Evolutionary conservation across 192 early-diverging fungal genomes (phyloP).

Genomic region (Pilaira anomala): DNA sequence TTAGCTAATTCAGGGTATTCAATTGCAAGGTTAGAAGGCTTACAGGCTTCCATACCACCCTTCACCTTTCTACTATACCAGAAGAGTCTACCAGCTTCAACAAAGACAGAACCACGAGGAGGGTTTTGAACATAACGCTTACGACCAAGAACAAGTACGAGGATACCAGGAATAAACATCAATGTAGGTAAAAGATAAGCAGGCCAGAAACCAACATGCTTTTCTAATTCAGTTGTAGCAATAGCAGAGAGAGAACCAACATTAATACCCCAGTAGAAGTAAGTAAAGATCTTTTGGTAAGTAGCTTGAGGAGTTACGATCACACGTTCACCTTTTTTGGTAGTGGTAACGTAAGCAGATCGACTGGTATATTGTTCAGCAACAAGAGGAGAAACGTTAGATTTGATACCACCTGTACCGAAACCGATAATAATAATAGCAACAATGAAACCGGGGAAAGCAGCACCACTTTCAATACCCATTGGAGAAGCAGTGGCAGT

Average conservation of each 20-base stretch:
- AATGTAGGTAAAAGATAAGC: slow-evolving; percentile 57
- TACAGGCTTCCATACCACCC: slow-evolving; percentile 55
- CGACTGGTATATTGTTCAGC: slow-evolving; percentile 65
- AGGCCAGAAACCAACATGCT: slow-evolving; percentile 53
- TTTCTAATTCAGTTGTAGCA: slow-evolving; percentile 54
- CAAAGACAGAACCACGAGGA: slow-evolving; percentile 59
- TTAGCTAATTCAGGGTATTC: slow-evolving; percentile 23
- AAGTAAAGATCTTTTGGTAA: slow-evolving; percentile 63
- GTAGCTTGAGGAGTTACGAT: slow-evolving; percentile 61
- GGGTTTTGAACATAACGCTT: slow-evolving; percentile 50
- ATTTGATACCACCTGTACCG: slow-evolving; percentile 76
- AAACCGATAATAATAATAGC: slow-evolving; percentile 68
- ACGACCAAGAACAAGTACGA: slow-evolving; percentile 45
- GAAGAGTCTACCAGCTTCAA: slow-evolving; percentile 45
- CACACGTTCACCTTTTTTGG: slow-evolving; percentile 53
- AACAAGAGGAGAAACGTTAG: slow-evolving; percentile 73
- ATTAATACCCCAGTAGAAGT: slow-evolving; percentile 81
- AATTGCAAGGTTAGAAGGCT: slow-evolving; percentile 49
- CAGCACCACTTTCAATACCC: slow-evolving; percentile 48
- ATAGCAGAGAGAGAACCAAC: slow-evolving; percentile 61
- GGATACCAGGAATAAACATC: slow-evolving; percentile 54
- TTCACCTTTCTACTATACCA: slow-evolving; percentile 33
- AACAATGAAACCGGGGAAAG: slow-evolving; percentile 62
- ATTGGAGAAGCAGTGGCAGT: slow-evolving; percentile 54
- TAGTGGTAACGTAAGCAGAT: slow-evolving; percentile 54